These are phyloP conservation scores for Chloromonas sp. DNA, from an alignment of 163 green algal genomes.

Conservation along the genomic window DNA sequence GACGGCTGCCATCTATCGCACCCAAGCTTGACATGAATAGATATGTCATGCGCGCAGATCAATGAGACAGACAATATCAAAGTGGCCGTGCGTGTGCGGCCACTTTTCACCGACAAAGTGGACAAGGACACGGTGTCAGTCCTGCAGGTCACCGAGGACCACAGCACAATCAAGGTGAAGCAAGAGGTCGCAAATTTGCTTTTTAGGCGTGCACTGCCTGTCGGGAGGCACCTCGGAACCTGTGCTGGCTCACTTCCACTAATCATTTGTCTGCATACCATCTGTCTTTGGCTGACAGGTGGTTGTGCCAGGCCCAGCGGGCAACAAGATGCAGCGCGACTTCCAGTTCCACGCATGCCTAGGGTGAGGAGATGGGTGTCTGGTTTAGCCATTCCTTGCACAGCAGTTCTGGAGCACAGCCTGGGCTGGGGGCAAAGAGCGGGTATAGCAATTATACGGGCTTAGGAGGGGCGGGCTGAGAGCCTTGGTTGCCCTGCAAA, in stretches of 20 bases:
- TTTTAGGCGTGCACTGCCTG: no score
- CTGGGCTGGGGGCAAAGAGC: no score
- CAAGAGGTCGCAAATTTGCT: not conserved
- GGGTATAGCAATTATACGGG: no score
- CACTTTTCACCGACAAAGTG: constrained; percentile 56
- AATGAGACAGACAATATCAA: constrained; percentile 69
- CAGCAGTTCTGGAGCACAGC: no score
- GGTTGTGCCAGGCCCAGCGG: constrained; percentile 44
- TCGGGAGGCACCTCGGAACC: no score
- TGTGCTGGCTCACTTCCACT: no score
- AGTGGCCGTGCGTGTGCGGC: constrained; percentile 74
- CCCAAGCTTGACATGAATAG: no score
- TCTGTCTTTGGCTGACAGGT: constrained; percentile 33
- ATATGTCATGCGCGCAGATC: constrained; percentile 15
- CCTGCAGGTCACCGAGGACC: constrained; percentile 47
- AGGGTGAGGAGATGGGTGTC: constrained; percentile 7
- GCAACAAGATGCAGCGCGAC: constrained; percentile 46
- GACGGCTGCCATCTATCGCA: no score
- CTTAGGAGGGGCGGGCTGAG: no score
- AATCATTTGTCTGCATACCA: not conserved
- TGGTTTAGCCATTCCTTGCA: no score
- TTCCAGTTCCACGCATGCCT: constrained; percentile 84
- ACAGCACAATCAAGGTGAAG: constrained; percentile 36
- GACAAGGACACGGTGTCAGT: constrained; percentile 40
- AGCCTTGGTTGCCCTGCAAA: no score